Base-by-base conservation (phyloP, 169 alveolate genomes). In the Cryptosporidium parvum region DNA sequence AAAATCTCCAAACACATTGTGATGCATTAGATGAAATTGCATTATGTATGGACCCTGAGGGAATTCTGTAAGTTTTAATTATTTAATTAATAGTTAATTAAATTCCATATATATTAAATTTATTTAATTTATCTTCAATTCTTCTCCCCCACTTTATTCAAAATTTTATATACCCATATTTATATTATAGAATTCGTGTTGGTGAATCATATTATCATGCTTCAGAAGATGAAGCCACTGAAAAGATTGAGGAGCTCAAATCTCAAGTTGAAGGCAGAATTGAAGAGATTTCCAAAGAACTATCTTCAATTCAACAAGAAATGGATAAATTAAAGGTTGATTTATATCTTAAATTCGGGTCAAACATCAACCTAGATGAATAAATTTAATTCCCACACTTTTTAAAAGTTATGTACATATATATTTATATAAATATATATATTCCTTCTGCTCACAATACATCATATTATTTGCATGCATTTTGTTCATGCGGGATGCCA, bases 21-120 rank as follows among this genome's bases (percentile, higher is more conserved):
- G 89, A 80, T 80, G 89, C 89, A 26, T 21, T 65, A 10, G 89
- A 80, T 16, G 89, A 80, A 29, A 65, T 80, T 45, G 21, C 89
- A 18, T 33, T 80, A 26, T 80, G 80, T n/a, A 80, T 80, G 89
- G 80, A 80, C 39, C 75, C 89, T 1, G 89, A 80, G 16, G 75
- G 75, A 61, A 37, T 80, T 35, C 56, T 80, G 89, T 80, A 80
- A 80, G 89, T 80, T 80, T 80, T 45, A n/a, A 48, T 48, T 48
- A 2, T 48, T 48, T 48, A 16, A 48, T 48, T 16, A 14, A 48
- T 7, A 48, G 4, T 48, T 5, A 14, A 14, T 45, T 45, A 45
- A 45, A 45, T 48, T 48, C 21, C 56, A 48, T 48, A 14, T 48
- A 9, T 48, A 2, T 2, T 31, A 12, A 14, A 23, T 48, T 8